Conservation (phyloP, 257 asterid species). For the Solanum commersonii region DNA sequence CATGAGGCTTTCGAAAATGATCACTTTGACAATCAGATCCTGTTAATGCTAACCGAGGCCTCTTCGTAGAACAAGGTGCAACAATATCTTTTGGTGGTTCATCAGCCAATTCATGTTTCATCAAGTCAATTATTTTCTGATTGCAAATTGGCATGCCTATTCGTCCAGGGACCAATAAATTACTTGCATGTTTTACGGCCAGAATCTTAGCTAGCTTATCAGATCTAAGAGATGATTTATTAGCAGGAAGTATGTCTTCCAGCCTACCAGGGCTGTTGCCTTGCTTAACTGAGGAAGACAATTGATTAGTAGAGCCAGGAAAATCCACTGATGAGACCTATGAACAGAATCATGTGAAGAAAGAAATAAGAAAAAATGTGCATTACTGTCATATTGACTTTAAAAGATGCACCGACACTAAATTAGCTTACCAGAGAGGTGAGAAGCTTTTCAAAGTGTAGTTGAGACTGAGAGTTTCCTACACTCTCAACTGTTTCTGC, state of each 20-base stretch:
- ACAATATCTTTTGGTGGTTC: conserved; percentile 25
- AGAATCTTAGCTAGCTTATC: conserved; percentile 28
- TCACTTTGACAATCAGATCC: conserved; percentile 26
- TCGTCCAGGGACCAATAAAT: conserved; percentile 16
- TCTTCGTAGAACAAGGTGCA: conserved; percentile 41
- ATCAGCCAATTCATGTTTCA: conserved; percentile 12
- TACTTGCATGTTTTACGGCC: conserved; percentile 23
- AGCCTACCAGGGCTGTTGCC: conserved; percentile 13
- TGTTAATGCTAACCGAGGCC: conserved; percentile 37
- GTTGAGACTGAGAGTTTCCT: conserved; percentile 22
- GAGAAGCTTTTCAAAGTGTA: conserved; percentile 30
- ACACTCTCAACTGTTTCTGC: conserved; percentile 34
- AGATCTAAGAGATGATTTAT: conserved; percentile 51
- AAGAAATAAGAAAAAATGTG: background rate
- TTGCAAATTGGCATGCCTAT: conserved; percentile 4
- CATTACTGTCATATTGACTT: background rate
- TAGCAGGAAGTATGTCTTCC: conserved; percentile 73
- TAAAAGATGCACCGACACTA: background rate
- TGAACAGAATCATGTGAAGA: background rate
- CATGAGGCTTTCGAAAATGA: conserved; percentile 11
- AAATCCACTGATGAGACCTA: background rate
- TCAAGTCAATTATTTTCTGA: background rate
- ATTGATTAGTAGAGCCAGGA: conserved; percentile 19
- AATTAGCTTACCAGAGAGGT: conserved; percentile 34
- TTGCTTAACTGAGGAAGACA: conserved; percentile 30